phyloP scores from a whole-genome alignment of 176 grass and related monocot genomes.

The Eleusine coracana region DNA sequence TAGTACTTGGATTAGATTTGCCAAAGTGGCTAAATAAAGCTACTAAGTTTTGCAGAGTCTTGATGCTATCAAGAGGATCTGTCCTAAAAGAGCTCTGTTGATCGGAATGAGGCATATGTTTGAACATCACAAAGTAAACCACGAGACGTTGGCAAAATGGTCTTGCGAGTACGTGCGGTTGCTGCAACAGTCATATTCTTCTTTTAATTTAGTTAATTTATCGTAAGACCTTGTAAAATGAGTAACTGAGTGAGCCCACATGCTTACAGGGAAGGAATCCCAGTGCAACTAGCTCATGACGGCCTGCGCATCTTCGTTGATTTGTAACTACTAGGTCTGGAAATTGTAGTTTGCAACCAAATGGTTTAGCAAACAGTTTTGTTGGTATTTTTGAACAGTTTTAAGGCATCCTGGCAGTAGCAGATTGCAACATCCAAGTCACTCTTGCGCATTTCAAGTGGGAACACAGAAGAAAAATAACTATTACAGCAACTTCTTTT shows the following conservation, averaged over 20 bases:
- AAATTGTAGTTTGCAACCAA: neutral
- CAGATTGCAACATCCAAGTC: neutral
- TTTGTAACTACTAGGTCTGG: conserved; percentile 8
- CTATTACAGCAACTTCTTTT: neutral
- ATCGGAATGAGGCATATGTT: conserved; percentile 93
- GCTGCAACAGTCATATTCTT: neutral
- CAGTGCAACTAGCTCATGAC: conserved; percentile 80
- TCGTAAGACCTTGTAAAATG: neutral
- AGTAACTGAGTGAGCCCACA: neutral
- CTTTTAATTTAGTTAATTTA: neutral
- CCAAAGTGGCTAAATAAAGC: neutral
- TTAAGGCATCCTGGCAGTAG: neutral
- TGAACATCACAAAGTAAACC: conserved; percentile 76
- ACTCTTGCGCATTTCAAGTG: neutral
- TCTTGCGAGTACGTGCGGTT: conserved; percentile 40
- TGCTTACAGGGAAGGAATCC: conserved; percentile 74
- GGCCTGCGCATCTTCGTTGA: conserved; percentile 47
- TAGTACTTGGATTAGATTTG: neutral
- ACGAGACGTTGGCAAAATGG: conserved; percentile 65
- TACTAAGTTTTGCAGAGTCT: conserved; percentile 55
- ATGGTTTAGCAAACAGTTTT: neutral
- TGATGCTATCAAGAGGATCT: conserved; percentile 79
- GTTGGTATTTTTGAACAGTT: neutral
- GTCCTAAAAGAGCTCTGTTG: conserved; percentile 71
- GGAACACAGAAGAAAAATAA: neutral